Conservation (phyloP, 2,329 filamentous ascomycete genomes). For the Chalaropsis ovoidea region DNA sequence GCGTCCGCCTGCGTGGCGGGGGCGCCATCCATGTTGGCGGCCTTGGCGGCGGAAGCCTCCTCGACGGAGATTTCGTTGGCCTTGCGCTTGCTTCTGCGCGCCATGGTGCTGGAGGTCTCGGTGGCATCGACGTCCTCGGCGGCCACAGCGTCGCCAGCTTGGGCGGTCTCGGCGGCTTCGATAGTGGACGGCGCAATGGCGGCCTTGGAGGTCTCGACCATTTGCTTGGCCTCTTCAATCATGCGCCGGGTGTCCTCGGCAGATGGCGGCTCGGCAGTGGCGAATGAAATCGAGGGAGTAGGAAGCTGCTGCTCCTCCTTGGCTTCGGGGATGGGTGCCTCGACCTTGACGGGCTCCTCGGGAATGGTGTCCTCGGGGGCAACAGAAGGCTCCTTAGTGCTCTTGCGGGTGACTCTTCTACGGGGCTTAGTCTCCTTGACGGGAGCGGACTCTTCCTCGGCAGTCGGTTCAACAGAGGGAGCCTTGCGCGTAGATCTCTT, state of each 20-base stretch:
- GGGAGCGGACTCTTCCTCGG: slow-evolving; percentile 11
- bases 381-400: slow-evolving; percentile 35
- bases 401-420: slow-evolving; percentile 23
- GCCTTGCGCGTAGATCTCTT: slow-evolving; percentile 24
- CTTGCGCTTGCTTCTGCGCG: slow-evolving; percentile 60
- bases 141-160: slow-evolving; percentile 30
- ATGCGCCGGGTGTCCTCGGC: slow-evolving; percentile 72
- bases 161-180: slow-evolving; percentile 34
- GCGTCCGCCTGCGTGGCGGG: slow-evolving; percentile 35
- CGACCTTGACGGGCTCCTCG: slow-evolving; percentile 57
- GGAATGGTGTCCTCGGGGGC: slow-evolving; percentile 34
- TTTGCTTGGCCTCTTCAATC: slow-evolving; percentile 76
- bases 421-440: slow-evolving; percentile 22
- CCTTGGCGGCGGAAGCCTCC: slow-evolving; percentile 35
- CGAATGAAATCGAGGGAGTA: slow-evolving; percentile 31
- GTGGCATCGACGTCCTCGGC: slow-evolving; percentile 36
- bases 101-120: slow-evolving; percentile 33
- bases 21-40: slow-evolving; percentile 16
- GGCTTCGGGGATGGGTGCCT: slow-evolving; percentile 45
- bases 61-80: slow-evolving; percentile 61
- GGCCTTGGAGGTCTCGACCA: slow-evolving; percentile 61
- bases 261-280: slow-evolving; percentile 55
- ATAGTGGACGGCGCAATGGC: slow-evolving; percentile 32
- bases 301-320: slow-evolving; percentile 14
- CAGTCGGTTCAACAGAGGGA: slow-evolving; percentile 21